A percentile compares a stretch with the other conserved stretches of the same genome.
phyloP scores from a whole-genome alignment of 176 grass and related monocot species.

The Coix lacrymajobi region DNA sequence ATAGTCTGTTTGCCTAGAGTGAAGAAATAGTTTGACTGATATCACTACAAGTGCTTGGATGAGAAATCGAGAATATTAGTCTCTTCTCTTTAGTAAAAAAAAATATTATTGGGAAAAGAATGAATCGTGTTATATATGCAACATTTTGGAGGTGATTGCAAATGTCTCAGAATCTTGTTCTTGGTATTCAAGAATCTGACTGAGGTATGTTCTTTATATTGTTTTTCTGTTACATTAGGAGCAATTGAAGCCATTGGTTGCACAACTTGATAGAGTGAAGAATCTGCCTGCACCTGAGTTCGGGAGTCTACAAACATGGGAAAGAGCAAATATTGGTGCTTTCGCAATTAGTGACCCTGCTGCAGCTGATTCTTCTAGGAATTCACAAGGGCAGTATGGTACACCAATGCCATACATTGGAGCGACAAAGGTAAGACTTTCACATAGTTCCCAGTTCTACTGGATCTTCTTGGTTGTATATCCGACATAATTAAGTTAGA shows the following conservation, averaged over 20 bases:
- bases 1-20: neutral
- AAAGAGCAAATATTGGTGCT: slow-evolving; percentile 66
- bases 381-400: slow-evolving; percentile 72
- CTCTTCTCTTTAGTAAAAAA: neutral
- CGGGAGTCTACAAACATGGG: slow-evolving; percentile 90
- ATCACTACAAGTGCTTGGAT: slow-evolving; percentile 1
- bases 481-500: neutral
- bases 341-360: slow-evolving; percentile 46
- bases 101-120: neutral
- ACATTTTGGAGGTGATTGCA: slow-evolving; percentile 6
- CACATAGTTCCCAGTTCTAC: too few relatives aligned
- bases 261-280: slow-evolving; percentile 74
- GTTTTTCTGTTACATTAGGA: slow-evolving; percentile 41
- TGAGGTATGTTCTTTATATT: slow-evolving; percentile 11
- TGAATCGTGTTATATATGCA: neutral
- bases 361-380: slow-evolving; percentile 65
- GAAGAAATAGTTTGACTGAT: neutral
- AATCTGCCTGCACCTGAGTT: slow-evolving; percentile 91
- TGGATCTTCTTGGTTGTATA: slow-evolving; percentile 14
- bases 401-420: slow-evolving; percentile 91
- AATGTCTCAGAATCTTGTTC: slow-evolving; percentile 11
- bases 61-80: neutral
- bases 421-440: slow-evolving; percentile 68
- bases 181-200: neutral
- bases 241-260: slow-evolving; percentile 77